Percentiles rank a stretch among this genome's conserved stretches.
Conservation (phyloP, 108 stramenopile genomes). For the Chaetoceros tenuissimus region DNA sequence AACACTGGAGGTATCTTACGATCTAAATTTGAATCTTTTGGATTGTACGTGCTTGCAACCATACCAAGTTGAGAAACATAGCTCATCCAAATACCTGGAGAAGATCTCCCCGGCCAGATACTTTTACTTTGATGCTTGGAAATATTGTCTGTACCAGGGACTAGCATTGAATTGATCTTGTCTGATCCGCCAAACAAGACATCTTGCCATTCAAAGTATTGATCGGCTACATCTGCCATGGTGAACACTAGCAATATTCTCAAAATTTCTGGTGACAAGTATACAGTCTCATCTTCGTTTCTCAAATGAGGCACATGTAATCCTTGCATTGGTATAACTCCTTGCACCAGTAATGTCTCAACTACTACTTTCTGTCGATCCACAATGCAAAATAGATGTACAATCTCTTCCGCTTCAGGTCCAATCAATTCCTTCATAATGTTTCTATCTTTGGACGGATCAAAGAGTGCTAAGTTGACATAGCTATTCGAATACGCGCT, state of each 20-base stretch:
- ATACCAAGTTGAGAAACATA: constrained; percentile 15
- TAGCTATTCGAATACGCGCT: constrained; percentile 25
- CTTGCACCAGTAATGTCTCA: constrained; percentile 14
- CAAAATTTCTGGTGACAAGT: constrained; percentile 5
- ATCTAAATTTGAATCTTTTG: not conserved
- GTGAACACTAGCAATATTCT: constrained; percentile 16
- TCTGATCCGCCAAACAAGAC: constrained; percentile 14
- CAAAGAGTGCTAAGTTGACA: constrained; percentile 21
- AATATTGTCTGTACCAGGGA: constrained; percentile 9
- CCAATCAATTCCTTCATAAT: constrained; percentile 14
- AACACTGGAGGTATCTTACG: constrained; percentile 10
- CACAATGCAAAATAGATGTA: constrained; percentile 27
- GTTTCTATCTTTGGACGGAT: constrained; percentile 9
- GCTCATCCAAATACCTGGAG: constrained; percentile 26
- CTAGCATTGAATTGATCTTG: constrained; percentile 7
- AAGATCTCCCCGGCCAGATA: constrained; percentile 16
- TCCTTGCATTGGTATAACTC: constrained; percentile 15
- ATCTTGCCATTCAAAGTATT: constrained; percentile 28
- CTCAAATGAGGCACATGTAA: constrained; percentile 13
- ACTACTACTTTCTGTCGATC: constrained; percentile 22
- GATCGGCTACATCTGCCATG: constrained; percentile 21
- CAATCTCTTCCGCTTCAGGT: constrained; percentile 15
- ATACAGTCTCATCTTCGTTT: constrained; percentile 1
- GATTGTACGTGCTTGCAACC: constrained; percentile 5
- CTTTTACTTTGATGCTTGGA: constrained; percentile 4